Percentiles rank a stretch among this genome's conserved stretches.
Evolutionary conservation across 805 yeast genomes (phyloP).

Genomic region (Isabelozyma rhagii): DNA sequence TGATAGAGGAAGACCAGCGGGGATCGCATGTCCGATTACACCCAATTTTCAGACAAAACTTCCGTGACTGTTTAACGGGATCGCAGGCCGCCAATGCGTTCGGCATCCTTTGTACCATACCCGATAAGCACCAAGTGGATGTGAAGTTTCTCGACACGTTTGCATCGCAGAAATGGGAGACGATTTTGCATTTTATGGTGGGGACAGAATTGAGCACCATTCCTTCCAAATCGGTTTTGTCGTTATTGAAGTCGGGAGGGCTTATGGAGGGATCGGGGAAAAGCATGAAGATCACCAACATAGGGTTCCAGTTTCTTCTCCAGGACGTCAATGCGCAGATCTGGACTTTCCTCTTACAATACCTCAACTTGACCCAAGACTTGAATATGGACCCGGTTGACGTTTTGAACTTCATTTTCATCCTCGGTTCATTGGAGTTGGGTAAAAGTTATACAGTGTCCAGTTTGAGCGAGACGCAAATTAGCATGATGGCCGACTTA

Average conservation of each 20-base stretch:
- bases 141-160: conserved; percentile 70
- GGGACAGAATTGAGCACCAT: conserved; percentile 72
- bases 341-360: conserved; percentile 88
- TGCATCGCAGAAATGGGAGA: conserved; percentile 90
- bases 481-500: conserved; percentile 82
- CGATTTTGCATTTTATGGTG: conserved; percentile 94
- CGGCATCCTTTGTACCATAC: conserved; percentile 61
- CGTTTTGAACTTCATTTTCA: conserved; percentile 87
- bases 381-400: conserved; percentile 94
- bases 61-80: conserved; percentile 83
- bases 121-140: conserved; percentile 56
- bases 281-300: conserved; percentile 70
- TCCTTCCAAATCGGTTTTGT: conserved; percentile 81
- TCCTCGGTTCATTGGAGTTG: conserved; percentile 87
- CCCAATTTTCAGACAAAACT: conserved; percentile 68
- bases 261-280: conserved; percentile 68
- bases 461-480: conserved; percentile 74
- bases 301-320: conserved; percentile 89
- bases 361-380: conserved; percentile 78
- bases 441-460: conserved; percentile 80
- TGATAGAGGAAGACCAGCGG: conserved; percentile 59
- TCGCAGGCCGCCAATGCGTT: conserved; percentile 64
- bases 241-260: conserved; percentile 73
- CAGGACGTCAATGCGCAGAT: conserved; percentile 93
- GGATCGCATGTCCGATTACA: conserved; percentile 55